These are phyloP conservation scores for Picochlorum sp. DNA, from an alignment of 139 green algal genomes.

Conservation along the genomic window DNA sequence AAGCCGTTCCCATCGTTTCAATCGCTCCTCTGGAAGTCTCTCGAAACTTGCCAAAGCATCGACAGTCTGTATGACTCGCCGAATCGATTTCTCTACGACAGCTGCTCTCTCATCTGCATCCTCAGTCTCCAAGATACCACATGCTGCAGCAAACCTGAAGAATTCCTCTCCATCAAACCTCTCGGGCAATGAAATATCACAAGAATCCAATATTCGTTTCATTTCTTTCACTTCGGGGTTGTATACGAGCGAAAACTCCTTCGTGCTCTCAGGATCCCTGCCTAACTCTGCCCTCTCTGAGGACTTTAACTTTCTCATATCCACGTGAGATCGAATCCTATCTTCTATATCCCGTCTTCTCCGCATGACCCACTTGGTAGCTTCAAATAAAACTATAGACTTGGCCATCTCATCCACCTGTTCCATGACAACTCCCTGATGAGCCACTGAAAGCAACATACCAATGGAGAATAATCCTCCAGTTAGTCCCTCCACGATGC, in stretches of 20 bases:
- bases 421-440: neutral
- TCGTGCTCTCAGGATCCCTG: slow-evolving; percentile 16
- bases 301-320: neutral
- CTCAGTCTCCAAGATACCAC: slow-evolving; percentile 26
- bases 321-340: neutral
- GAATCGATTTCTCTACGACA: slow-evolving; percentile 10
- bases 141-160: slow-evolving; percentile 29
- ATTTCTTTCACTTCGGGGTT: slow-evolving; percentile 33
- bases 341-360: neutral
- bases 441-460: neutral
- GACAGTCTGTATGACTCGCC: slow-evolving; percentile 5
- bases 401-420: neutral
- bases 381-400: neutral
- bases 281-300: neutral
- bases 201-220: slow-evolving; percentile 30
- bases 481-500: too few relatives aligned
- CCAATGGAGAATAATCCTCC: neutral
- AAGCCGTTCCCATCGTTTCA: slow-evolving; percentile 29
- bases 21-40: neutral
- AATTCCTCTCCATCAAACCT: slow-evolving; percentile 36
- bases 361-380: neutral
- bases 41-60: neutral
- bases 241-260: slow-evolving; percentile 24
- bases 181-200: slow-evolving; percentile 14
- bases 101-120: slow-evolving; percentile 13